Base-by-base conservation (phyloP, 148 eudicot genomes). In the Limonium bicolor region DNA sequence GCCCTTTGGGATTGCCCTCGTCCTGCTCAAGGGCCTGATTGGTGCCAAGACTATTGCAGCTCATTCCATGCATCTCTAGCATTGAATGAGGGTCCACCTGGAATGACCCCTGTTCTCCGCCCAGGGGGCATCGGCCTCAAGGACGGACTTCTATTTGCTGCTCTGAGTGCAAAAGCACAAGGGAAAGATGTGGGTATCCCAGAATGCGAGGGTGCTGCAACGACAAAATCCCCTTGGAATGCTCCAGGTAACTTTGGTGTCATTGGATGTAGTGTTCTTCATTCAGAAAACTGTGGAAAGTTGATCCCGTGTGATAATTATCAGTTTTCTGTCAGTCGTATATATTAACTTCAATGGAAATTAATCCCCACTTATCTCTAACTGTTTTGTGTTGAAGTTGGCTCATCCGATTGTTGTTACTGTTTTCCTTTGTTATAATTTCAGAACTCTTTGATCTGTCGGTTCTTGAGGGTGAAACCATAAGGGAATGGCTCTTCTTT, bases 131-230 rank as follows among this genome's bases (percentile, higher is more conserved):
- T 90, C 35, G 88, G 80, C 46, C 67, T 90, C 38, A 90, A 90
- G 61, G 99, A 90, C 56, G 66, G 76, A 57, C 65, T 81, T 41
- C 78, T 85, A 48, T 76, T 81, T 67, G 66, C 85, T 59, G 95
- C 95, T 51, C 72, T 85, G 65, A 72, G 78, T 68, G 87, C 87
- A 17, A 84, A 85, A 64, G 70, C 83, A 31, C 74, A 57, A 46
- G 87, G 77, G 41, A 85, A 85, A 62, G 86, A 85, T 48, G 99
- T 76, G 20, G 99, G 99, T 45, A 64, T 92, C 56, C 95, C 95
- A 2, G 99, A 81, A 62, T 92, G 95, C 43, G 99, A 81, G 55
- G 95, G 99, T 12, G 95, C 95, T 61, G 99, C 94, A n/a, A 92
- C 94, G 51, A 60, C 88, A 4, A 85, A 80, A 52, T 84, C 87